Percentiles rank a stretch among this genome's conserved stretches.
Evolutionary conservation across 2,329 filamentous ascomycete genomes (phyloP).

Genomic region (Fusarium burgessii): DNA sequence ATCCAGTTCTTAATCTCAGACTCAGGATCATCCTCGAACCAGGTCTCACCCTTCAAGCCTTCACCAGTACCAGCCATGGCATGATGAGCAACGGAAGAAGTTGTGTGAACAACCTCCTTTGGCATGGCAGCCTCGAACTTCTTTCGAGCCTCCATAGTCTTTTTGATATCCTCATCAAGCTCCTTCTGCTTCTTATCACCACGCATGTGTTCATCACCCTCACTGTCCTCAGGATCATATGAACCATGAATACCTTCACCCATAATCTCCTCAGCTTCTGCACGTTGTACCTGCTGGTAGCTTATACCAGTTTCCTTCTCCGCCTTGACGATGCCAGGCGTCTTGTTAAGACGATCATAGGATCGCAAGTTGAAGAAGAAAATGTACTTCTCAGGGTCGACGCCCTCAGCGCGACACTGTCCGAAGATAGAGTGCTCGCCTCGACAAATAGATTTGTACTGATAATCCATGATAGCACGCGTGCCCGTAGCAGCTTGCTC

Average conservation of each 20-base stretch:
- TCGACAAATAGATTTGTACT: slow-evolving; percentile 94
- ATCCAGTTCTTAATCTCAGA: slow-evolving; percentile 89
- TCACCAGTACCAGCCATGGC: slow-evolving; percentile 75
- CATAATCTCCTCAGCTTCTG: slow-evolving; percentile 91
- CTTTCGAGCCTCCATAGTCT: slow-evolving; percentile 61
- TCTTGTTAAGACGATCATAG: slow-evolving; percentile 92
- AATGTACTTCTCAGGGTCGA: slow-evolving; percentile 83
- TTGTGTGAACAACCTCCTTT: slow-evolving; percentile 53
- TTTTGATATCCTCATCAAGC: slow-evolving; percentile 51
- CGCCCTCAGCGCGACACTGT: slow-evolving; percentile 76
- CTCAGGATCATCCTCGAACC: slow-evolving; percentile 78
- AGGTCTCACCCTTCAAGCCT: slow-evolving; percentile 75
- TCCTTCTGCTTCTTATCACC: slow-evolving; percentile 52
- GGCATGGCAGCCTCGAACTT: slow-evolving; percentile 64
- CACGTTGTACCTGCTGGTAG: slow-evolving; percentile 88
- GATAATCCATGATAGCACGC: slow-evolving; percentile 97
- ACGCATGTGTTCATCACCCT: slow-evolving; percentile 64
- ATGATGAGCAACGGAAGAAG: slow-evolving; percentile 74
- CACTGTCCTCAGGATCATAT: slow-evolving; percentile 57
- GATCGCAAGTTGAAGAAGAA: slow-evolving; percentile 95
- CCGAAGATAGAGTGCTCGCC: slow-evolving; percentile 92
- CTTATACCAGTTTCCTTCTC: slow-evolving; percentile 85
- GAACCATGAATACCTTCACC: slow-evolving; percentile 75
- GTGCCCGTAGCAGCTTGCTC: slow-evolving; percentile 87
- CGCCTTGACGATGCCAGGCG: slow-evolving; percentile 75